Conservation (phyloP, 2,329 filamentous ascomycete species). For the Aureobasidium vineae region DNA sequence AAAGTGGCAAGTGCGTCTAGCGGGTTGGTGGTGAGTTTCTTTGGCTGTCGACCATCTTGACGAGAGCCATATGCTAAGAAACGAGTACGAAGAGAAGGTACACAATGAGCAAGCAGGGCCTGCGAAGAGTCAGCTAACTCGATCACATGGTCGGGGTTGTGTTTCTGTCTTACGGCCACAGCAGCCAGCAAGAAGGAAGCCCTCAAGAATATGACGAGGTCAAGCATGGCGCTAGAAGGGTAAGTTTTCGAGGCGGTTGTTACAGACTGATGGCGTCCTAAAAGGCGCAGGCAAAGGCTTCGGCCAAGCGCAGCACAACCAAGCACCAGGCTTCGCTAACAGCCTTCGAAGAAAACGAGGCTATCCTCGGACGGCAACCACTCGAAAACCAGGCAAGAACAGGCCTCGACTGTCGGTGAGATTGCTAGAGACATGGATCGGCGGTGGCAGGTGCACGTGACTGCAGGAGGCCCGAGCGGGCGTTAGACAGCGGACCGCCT, state of each 20-base stretch:
- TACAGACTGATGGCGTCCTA: conserved; percentile 1
- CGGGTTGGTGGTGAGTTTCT: conserved; percentile 9
- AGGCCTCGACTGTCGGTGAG: conserved; percentile 22
- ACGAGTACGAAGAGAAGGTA: conserved; percentile 53
- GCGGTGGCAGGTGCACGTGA: conserved; percentile 7
- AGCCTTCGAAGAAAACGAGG: neutral
- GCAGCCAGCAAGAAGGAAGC: conserved; percentile 27
- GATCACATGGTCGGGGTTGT: neutral
- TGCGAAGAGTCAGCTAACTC: conserved; percentile 32
- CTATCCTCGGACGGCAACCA: neutral
- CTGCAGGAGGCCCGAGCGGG: neutral
- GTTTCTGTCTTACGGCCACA: conserved; percentile 23
- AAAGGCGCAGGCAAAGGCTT: conserved; percentile 4
- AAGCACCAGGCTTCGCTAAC: neutral
- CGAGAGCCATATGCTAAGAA: conserved; percentile 63
- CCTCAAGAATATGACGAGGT: conserved; percentile 25
- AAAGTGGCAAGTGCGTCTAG: conserved; percentile 52
- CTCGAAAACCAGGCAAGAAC: conserved; percentile 6
- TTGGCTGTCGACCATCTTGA: conserved; percentile 29
- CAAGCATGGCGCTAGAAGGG: conserved; percentile 11
- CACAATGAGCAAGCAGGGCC: conserved; percentile 53
- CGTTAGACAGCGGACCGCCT: conserved; percentile 19
- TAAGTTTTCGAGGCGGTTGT: conserved; percentile 12
- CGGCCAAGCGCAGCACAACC: neutral
- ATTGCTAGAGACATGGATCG: conserved; percentile 9